Percentiles rank a stretch among this genome's conserved stretches.
phyloP scores from a whole-genome alignment of 805 yeast species.

The Pichia insulana region DNA sequence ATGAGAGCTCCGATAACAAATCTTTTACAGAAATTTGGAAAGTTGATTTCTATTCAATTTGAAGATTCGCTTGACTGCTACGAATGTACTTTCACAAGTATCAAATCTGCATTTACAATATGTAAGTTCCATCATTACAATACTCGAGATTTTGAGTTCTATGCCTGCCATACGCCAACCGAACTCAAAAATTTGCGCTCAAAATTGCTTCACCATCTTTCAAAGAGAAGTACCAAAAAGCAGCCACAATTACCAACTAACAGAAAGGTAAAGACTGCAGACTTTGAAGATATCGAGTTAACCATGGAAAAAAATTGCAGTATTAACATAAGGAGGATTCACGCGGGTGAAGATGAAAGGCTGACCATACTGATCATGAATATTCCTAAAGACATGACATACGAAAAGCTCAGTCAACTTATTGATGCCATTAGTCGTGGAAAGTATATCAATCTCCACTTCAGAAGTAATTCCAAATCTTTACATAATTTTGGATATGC shows the following conservation, averaged over 20 bases:
- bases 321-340: constrained; percentile 34
- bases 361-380: constrained; percentile 46
- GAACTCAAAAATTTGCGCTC: constrained; percentile 13
- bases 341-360: constrained; percentile 34
- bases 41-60: constrained; percentile 10
- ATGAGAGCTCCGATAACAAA: constrained; percentile 14
- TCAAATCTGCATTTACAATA: constrained; percentile 28
- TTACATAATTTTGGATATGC: constrained; percentile 52
- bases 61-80: constrained; percentile 6
- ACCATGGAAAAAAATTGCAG: no score
- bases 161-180: constrained; percentile 18
- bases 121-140: constrained; percentile 11
- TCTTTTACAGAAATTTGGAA: constrained; percentile 20
- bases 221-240: constrained; percentile 15
- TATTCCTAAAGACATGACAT: constrained; percentile 44
- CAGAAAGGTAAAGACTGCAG: no score
- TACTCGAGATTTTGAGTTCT: constrained; percentile 10
- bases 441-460: constrained; percentile 33
- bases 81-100: constrained; percentile 27
- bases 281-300: no score
- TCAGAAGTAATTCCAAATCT: constrained; percentile 44
- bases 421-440: constrained; percentile 36
- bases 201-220: background rate
- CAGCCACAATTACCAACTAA: no score
- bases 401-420: constrained; percentile 35